Evolutionary conservation across 208 protist genomes (phyloP).

Genomic region (Wallacemonas sp.): DNA sequence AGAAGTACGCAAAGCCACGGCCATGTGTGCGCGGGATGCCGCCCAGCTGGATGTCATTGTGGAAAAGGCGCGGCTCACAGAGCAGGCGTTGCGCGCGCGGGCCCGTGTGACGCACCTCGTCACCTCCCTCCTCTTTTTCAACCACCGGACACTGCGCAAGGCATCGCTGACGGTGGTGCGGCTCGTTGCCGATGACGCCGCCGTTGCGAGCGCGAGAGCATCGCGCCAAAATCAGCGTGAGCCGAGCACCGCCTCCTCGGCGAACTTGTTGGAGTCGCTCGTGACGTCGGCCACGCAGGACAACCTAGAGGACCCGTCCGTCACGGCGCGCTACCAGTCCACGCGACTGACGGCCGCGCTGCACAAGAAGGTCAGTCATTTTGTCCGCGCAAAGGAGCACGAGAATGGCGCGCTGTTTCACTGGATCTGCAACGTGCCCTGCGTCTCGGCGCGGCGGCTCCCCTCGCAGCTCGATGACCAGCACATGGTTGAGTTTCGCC

Average conservation of each 20-base stretch:
- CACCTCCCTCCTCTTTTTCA: slow-evolving; percentile 6
- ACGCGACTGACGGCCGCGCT: slow-evolving; percentile 8
- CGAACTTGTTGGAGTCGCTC: background rate
- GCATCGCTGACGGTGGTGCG: slow-evolving; percentile 9
- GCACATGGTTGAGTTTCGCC: slow-evolving; percentile 5
- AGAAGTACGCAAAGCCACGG: background rate
- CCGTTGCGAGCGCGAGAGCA: background rate
- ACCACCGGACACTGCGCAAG: slow-evolving; percentile 10
- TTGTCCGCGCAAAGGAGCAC: slow-evolving; percentile 2
- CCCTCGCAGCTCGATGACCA: slow-evolving; percentile 3
- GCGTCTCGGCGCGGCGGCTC: background rate
- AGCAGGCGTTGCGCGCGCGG: background rate
- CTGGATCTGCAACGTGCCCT: slow-evolving; percentile 16
- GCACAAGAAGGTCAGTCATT: slow-evolving; percentile 1
- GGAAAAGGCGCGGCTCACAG: background rate
- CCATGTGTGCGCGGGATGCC: slow-evolving; percentile 7
- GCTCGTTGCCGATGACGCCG: background rate
- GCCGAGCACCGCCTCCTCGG: background rate
- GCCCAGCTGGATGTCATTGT: slow-evolving; percentile 10
- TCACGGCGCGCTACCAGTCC: background rate
- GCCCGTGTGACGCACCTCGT: background rate
- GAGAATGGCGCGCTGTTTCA: slow-evolving; percentile 12
- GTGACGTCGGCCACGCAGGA: background rate
- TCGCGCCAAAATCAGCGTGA: background rate
- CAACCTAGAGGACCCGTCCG: background rate